These are phyloP conservation scores for Ophiostoma sp. DNA, from an alignment of 2,329 filamentous ascomycete genomes.

Conservation along the genomic window DNA sequence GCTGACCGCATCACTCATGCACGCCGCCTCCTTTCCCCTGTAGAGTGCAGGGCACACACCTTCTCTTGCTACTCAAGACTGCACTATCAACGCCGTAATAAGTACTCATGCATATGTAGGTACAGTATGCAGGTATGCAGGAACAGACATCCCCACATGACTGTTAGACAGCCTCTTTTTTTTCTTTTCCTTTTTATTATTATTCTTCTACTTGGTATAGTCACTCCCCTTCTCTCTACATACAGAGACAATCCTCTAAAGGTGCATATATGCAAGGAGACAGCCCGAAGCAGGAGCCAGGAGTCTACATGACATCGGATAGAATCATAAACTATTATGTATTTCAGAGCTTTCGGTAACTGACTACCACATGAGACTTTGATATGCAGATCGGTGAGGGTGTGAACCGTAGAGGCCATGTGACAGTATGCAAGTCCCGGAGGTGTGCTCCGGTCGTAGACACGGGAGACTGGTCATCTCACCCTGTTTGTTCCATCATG, in stretches of 20 bases:
- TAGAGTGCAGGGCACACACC: neutral
- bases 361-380: neutral
- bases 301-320: neutral
- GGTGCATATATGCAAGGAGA: constrained; percentile 2
- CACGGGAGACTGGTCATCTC: neutral
- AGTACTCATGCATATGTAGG: neutral
- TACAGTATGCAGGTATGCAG: neutral
- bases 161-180: neutral
- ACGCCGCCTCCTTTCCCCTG: neutral
- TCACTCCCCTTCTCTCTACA: too few relatives aligned
- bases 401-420: neutral
- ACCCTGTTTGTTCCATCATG: neutral
- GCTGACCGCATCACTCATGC: neutral
- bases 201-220: neutral
- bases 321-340: neutral
- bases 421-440: neutral
- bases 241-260: neutral
- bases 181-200: neutral
- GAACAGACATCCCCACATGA: constrained; percentile 1
- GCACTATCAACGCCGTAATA: neutral
- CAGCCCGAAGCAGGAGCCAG: neutral
- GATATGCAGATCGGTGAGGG: neutral
- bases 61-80: neutral
- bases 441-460: neutral
- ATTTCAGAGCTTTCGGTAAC: too few relatives aligned